These are phyloP conservation scores for Chimonanthus praecox DNA, from an alignment of 164 flowering plant genomes.

Conservation along the genomic window DNA sequence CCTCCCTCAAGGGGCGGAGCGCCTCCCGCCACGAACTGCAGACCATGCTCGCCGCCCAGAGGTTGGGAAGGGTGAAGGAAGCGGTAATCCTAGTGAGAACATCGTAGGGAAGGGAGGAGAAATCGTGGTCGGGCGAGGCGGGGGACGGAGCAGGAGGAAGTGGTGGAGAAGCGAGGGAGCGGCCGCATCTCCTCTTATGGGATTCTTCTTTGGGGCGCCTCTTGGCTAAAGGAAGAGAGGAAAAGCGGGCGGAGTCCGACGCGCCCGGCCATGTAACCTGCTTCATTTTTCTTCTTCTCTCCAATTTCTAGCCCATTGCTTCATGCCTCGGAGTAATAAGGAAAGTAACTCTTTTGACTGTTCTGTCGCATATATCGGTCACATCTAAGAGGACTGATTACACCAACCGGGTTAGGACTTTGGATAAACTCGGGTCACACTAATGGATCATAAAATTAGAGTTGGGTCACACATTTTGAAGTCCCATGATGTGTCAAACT, in stretches of 20 bases:
- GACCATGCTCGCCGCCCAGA: constrained; percentile 64
- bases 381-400: too few relatives aligned
- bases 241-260: constrained; percentile 1
- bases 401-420: too few relatives aligned
- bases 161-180: background rate
- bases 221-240: constrained; percentile 4
- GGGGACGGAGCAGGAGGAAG: background rate
- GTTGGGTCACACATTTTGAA: too few relatives aligned
- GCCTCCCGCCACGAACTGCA: constrained; percentile 80
- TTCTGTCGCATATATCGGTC: too few relatives aligned
- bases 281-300: too few relatives aligned
- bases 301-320: too few relatives aligned
- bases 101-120: constrained; percentile 67
- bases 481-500: too few relatives aligned
- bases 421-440: too few relatives aligned
- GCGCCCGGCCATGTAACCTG: background rate
- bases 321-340: too few relatives aligned
- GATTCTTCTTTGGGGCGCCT: background rate
- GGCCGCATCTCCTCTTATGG: constrained; percentile 6
- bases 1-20: constrained; percentile 74
- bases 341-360: too few relatives aligned
- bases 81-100: constrained; percentile 48
- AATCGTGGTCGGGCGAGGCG: constrained; percentile 21
- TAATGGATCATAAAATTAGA: too few relatives aligned
- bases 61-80: constrained; percentile 46